Base-by-base conservation (phyloP, 768 basidiomycete species). In the Suillus spraguei region DNA sequence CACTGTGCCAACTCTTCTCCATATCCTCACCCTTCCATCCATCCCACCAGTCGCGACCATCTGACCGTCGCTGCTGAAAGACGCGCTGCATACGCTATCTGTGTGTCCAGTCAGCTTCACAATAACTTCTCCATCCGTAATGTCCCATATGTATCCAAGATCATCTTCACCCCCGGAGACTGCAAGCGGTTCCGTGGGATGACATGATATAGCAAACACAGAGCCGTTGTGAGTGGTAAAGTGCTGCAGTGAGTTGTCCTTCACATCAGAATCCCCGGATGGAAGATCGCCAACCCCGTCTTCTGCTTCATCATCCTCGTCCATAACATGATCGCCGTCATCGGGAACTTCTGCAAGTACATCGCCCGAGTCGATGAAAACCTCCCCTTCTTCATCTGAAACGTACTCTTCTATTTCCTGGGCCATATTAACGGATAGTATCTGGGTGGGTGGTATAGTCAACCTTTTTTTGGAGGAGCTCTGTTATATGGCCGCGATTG, bases 91-190 rank as follows among this genome's bases (percentile, higher is more conserved):
- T 54, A 99, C 94, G 66, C 94, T 95, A 73, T 99, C 97, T 8
- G 88, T 87, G 76, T 99, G 97, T 3, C 97, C 97, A 0, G 91
- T 90, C 59, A 99, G 82, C 77, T 89, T 92, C 59, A 87, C 91
- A 63, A 97, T 81, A 68, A 88, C 79, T 70, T 92, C 88, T 16
- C 94, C 94, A 50, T 89, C 87, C 3, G 87, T 88, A 56, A 92
- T 87, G 67, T 94, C 87, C 94, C 94, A 99, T 68, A 99, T 85
- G 77, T 93, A 99, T 42, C 93, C 97, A 0, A 92, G 75, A 72
- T 99, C 96, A 73, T 99, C 97, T 76, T 97, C 95, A 22, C 95
- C 97, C 33, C 97, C 97, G 1, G 95, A 95, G 24, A 87, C 90
- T 8, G 94, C 95, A 24, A 99, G 81, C 4, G 90, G 86, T 60